These are phyloP conservation scores for Diaporthe destruens DNA, from an alignment of 2,329 filamentous ascomycete species.

Conservation along the genomic window DNA sequence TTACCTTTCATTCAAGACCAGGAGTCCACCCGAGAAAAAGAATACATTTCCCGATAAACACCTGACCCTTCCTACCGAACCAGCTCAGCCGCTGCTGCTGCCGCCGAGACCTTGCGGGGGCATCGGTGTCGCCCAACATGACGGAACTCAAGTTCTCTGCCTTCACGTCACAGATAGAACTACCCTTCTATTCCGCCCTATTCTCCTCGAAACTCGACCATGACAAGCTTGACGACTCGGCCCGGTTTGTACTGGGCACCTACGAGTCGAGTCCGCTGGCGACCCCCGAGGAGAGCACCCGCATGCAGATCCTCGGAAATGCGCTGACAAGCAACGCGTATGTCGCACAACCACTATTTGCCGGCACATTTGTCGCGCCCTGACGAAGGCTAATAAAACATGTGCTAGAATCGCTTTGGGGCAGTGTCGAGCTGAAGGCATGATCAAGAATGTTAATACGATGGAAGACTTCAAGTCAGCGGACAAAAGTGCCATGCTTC, in stretches of 20 bases:
- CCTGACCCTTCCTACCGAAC: background rate
- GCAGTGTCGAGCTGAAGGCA: constrained; percentile 87
- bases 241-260: constrained; percentile 85
- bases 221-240: constrained; percentile 96
- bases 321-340: constrained; percentile 87
- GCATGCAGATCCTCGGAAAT: constrained; percentile 90
- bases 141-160: constrained; percentile 79
- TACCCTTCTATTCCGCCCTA: constrained; percentile 94
- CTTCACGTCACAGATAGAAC: constrained; percentile 93
- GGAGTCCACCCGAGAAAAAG: background rate
- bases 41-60: background rate
- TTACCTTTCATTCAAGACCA: background rate
- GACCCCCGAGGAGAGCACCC: constrained; percentile 80
- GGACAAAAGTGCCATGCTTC: constrained; percentile 83
- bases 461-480: constrained; percentile 90
- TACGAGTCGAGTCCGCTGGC: constrained; percentile 86
- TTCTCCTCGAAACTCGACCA: constrained; percentile 95
- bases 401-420: constrained; percentile 72
- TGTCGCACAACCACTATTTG: constrained; percentile 52
- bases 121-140: constrained; percentile 56
- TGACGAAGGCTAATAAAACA: constrained; percentile 34
- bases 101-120: background rate
- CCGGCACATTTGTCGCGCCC: background rate
- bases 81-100: background rate
- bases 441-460: constrained; percentile 96